phyloP scores from a whole-genome alignment of 768 basidiomycete genomes.

The Russula sp. region DNA sequence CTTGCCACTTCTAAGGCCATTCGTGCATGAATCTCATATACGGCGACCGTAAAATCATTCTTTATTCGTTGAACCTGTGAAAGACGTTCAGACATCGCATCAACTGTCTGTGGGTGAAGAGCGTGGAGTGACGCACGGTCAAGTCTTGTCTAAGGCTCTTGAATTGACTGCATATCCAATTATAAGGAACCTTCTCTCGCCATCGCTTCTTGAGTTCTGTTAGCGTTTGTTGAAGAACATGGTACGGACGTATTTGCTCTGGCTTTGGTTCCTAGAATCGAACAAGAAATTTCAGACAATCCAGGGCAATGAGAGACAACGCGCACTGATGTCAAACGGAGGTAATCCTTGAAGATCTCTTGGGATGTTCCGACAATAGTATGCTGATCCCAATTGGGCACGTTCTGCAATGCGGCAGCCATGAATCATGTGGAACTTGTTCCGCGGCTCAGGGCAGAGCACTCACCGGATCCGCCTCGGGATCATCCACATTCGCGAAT shows the following conservation, averaged over 20 bases:
- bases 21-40: slow-evolving; percentile 97
- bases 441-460: not conserved
- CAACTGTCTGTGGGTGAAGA: slow-evolving; percentile 7
- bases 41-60: slow-evolving; percentile 94
- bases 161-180: slow-evolving; percentile 96
- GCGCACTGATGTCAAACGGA: slow-evolving; percentile 82
- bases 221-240: slow-evolving; percentile 78
- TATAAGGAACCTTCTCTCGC: slow-evolving; percentile 69
- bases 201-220: slow-evolving; percentile 82
- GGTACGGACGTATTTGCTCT: slow-evolving; percentile 85
- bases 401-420: slow-evolving; percentile 51
- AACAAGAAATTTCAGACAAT: not conserved
- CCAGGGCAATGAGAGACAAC: not conserved
- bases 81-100: slow-evolving; percentile 7
- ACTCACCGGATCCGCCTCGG: slow-evolving; percentile 65
- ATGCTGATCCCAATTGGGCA: slow-evolving; percentile 91
- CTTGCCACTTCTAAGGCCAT: slow-evolving; percentile 88
- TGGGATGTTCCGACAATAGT: slow-evolving; percentile 91
- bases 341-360: slow-evolving; percentile 92
- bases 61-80: slow-evolving; percentile 94
- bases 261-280: slow-evolving; percentile 82
- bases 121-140: slow-evolving; percentile 59
- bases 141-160: slow-evolving; percentile 96
- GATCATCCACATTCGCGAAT: slow-evolving; percentile 50
- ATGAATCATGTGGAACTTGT: not conserved